These are phyloP conservation scores for Ramaria rubella DNA, from an alignment of 768 basidiomycete genomes.

Conservation along the genomic window DNA sequence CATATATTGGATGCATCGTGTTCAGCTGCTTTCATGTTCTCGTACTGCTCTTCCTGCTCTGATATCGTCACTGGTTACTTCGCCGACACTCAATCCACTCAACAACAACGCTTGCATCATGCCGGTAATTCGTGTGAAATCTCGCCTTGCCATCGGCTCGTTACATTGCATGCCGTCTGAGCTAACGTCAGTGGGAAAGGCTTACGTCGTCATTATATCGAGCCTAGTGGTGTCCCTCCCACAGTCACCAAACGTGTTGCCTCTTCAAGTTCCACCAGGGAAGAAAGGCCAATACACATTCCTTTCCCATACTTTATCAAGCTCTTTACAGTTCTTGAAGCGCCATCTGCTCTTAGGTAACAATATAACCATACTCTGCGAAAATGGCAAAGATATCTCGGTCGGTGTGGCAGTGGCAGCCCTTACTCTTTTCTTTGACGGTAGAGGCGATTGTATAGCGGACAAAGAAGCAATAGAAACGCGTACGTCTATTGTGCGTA, in stretches of 20 bases:
- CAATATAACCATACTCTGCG: constrained; percentile 46
- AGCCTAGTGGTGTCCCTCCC: constrained; percentile 11
- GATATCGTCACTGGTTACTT: constrained; percentile 25
- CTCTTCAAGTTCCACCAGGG: constrained; percentile 31
- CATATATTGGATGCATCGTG: constrained; percentile 60
- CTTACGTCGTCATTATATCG: constrained; percentile 16
- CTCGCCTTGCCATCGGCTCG: constrained; percentile 6
- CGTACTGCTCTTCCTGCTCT: constrained; percentile 46
- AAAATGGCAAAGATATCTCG: constrained; percentile 53
- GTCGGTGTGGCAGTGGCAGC: constrained; percentile 58
- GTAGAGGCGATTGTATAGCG: constrained; percentile 34
- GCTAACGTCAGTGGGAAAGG: constrained; percentile 12
- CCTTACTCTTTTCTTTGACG: constrained; percentile 52
- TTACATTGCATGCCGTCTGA: not conserved
- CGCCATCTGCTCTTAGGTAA: constrained; percentile 30
- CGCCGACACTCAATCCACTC: not conserved
- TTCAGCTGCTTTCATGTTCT: constrained; percentile 38
- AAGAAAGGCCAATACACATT: constrained; percentile 51
- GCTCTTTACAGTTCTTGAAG: constrained; percentile 40
- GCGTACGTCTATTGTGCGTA: not conserved
- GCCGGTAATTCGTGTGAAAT: not conserved
- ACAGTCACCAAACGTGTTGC: not conserved
- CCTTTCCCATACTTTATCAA: constrained; percentile 43
- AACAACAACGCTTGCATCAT: constrained; percentile 14
- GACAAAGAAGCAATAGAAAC: not conserved